phyloP scores from a whole-genome alignment of 2,329 filamentous ascomycete species.

The Diaporthe longicolla region DNA sequence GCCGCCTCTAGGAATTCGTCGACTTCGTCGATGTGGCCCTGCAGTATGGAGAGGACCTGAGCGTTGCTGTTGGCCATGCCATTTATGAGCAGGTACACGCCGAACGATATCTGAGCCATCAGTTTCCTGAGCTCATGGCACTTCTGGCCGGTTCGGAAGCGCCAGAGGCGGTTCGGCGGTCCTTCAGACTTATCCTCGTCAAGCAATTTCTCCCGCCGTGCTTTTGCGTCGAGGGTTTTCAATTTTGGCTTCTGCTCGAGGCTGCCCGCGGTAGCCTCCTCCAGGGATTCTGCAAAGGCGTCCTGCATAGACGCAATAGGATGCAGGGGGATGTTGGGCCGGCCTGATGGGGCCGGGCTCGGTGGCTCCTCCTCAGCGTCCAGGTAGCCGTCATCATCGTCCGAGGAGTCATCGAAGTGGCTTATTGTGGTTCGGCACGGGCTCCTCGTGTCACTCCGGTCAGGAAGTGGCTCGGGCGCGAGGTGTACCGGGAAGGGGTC shows the following conservation, averaged over 20 bases:
- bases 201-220: conserved; percentile 76
- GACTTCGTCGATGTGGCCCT: conserved; percentile 93
- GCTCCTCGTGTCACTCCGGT: conserved; percentile 39
- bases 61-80: conserved; percentile 89
- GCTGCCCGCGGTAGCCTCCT: conserved; percentile 73
- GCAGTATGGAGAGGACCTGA: conserved; percentile 90
- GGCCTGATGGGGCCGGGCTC: conserved; percentile 30
- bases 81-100: conserved; percentile 88
- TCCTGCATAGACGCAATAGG: conserved; percentile 83
- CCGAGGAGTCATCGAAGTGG: conserved; percentile 40
- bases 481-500: conserved; percentile 37
- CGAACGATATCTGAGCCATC: conserved; percentile 92
- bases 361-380: conserved; percentile 17
- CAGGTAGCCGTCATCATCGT: conserved; percentile 34
- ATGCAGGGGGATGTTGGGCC: conserved; percentile 63
- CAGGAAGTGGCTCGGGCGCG: conserved; percentile 34
- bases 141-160: conserved; percentile 79
- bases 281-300: conserved; percentile 86
- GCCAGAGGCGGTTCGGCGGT: conserved; percentile 82
- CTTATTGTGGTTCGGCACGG: conserved; percentile 42
- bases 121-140: conserved; percentile 93
- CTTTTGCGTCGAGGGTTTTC: conserved; percentile 69
- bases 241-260: conserved; percentile 65
- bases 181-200: conserved; percentile 77
- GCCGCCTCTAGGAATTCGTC: conserved; percentile 91